Conservation (phyloP, 176 grass and related monocot genomes). For the Typha latifolia region DNA sequence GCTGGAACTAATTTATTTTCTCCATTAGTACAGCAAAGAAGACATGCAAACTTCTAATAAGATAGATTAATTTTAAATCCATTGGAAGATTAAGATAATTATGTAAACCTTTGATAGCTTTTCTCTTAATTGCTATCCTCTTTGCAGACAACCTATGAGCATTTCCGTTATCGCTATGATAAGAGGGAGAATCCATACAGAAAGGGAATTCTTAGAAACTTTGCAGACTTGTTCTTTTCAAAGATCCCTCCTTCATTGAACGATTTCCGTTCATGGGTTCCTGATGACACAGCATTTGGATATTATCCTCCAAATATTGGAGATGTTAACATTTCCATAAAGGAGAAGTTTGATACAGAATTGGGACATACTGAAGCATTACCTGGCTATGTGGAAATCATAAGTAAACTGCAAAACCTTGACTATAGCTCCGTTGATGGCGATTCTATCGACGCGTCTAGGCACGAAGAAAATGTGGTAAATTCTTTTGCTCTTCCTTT, state of each 20-base stretch:
- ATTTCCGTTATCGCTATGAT: constrained; percentile 45
- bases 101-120: too few relatives aligned
- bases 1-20: too few relatives aligned
- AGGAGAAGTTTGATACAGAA: constrained; percentile 41
- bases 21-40: too few relatives aligned
- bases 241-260: constrained; percentile 47
- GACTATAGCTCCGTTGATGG: constrained; percentile 49
- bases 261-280: constrained; percentile 37
- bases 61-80: too few relatives aligned
- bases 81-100: too few relatives aligned
- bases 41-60: too few relatives aligned
- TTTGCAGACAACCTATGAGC: constrained; percentile 60
- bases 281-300: constrained; percentile 35
- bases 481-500: constrained; percentile 12
- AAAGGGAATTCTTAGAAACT: constrained; percentile 39
- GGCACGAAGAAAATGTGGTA: not conserved
- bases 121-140: not conserved
- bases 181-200: constrained; percentile 52
- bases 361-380: constrained; percentile 18
- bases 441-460: constrained; percentile 15
- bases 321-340: constrained; percentile 18
- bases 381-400: constrained; percentile 31
- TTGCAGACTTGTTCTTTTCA: constrained; percentile 44
- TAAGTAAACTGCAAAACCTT: constrained; percentile 54
- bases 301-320: constrained; percentile 45